Evolutionary conservation across 2,329 filamentous ascomycete species (phyloP), one percentile per base, ranked within the genome.

Genomic region (Xylaria sp.): DNA sequence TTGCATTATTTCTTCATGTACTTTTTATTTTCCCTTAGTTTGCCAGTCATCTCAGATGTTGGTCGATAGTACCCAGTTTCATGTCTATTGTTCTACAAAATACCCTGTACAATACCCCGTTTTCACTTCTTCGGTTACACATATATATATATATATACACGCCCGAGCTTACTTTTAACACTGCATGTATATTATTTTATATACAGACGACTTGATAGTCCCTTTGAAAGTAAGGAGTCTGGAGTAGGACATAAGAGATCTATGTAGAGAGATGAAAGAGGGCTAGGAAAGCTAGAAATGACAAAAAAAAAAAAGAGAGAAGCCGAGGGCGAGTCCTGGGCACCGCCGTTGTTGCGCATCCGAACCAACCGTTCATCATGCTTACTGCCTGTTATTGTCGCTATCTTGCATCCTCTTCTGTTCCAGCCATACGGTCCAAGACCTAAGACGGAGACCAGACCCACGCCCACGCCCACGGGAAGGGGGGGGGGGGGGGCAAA

Each of bases 21-120:
- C 44, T 38, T 20, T 44, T 44, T 34, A 52, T 48, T 44, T 46
- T 37, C 29, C 22, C 37, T 20, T 20, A 47, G 37, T 26, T 24
- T 21, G n/a, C n/a, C n/a, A n/a, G n/a, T n/a, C n/a, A n/a, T n/a
- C n/a, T n/a, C n/a, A n/a, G n/a, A n/a, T n/a, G n/a, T n/a, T n/a
- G n/a, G n/a, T n/a, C n/a, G n/a, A n/a, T n/a, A n/a, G n/a, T n/a
- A n/a, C n/a, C 22, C 43, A 48, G 52, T 60, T 58, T 58, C 48
- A 52, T 59, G 52, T 59, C 24, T 56, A 44, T 56, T 54, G 21
- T 60, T 55, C 16, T 60, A 54, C 38, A 50, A 58, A 52, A 61
- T 61, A 61, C 55, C 58, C 58, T 61, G 56, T 61, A 61, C 58
- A 43, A 56, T 59, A 61, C 47, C 48, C 51, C 42, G 18, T 56